Base-by-base conservation (phyloP, 352 stramenopile species). In the Aphanomyces cochlioides region DNA sequence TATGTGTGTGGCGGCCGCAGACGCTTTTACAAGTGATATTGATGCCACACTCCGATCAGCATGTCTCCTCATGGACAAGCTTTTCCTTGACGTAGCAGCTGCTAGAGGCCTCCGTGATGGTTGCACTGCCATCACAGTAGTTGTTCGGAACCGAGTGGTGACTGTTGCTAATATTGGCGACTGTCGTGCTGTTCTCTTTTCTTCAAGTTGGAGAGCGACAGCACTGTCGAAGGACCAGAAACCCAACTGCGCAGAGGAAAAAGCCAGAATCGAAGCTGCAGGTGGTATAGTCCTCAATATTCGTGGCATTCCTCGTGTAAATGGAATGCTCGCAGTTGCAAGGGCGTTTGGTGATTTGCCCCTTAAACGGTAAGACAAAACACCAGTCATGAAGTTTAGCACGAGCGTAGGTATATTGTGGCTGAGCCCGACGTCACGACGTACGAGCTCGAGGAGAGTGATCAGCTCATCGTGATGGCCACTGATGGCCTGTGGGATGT, bases 401-500 rank as follows among this genome's bases (percentile, higher is more conserved):
- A n/a, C 43, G 43, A 15, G 43, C 10, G 37, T n/a, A 67, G 59
- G 39, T 71, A 71, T n/a, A 65, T 93, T 48, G 86, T 90, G 37
- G 76, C 85, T 0, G 74, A 83, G 56, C 84, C 85, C 0, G 81
- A 91, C 50, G 77, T 92, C 47, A 88, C 79, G 19, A 76, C 70
- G 48, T 79, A 83, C 45, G 64, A 78, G 54, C 69, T 93, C 1
- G 64, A 75, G 36, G 50, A 68, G 34, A 78, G 83, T 39, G 85
- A 93, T 65, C 82, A 91, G 74, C 92, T 79, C 75, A 85, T 93
- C 38, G 77, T 93, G 36, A 77, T 93, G 41, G 85, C 79, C 0
- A 92, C 85, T 3, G 85, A 93, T 61, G 85, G 85, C 0, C 74
- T 93, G 1, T 93, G 85, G 85, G 85, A 93, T 47, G 78, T 82